Conservation (phyloP, 495 filamentous ascomycete species). For the Aspergillus egyptiacus region DNA sequence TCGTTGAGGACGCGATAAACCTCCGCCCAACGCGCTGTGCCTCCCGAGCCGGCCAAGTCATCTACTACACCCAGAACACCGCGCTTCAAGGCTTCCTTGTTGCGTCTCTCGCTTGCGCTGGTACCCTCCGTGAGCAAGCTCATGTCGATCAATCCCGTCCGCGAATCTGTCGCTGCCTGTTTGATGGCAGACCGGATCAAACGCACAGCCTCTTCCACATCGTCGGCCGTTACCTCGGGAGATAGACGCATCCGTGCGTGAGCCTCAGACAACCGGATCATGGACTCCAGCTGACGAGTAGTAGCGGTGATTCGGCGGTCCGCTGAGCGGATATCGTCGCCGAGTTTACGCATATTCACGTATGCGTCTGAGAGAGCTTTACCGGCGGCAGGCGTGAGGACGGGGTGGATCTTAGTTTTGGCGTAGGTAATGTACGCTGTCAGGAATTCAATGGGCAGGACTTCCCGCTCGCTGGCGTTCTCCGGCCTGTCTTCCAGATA, state of each 20-base stretch:
- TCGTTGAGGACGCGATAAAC: conserved; percentile 69
- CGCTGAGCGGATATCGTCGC: conserved; percentile 85
- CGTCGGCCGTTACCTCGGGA: conserved; percentile 63
- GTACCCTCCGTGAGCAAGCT: conserved; percentile 87
- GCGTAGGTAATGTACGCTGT: conserved; percentile 98
- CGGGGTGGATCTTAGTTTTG: conserved; percentile 76
- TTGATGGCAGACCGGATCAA: conserved; percentile 94
- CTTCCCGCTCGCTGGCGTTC: conserved; percentile 68
- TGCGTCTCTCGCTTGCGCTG: conserved; percentile 71
- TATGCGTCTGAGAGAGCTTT: conserved; percentile 79
- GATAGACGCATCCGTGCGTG: conserved; percentile 96
- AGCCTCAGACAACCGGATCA: conserved; percentile 93
- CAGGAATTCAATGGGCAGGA: conserved; percentile 88
- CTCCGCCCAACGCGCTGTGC: conserved; percentile 69
- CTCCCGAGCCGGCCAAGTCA: conserved; percentile 56
- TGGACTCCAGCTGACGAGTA: conserved; percentile 89
- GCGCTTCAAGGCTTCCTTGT: conserved; percentile 78
- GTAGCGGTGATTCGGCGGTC: conserved; percentile 98
- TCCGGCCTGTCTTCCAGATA: conserved; percentile 92
- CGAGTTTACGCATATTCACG: conserved; percentile 92
- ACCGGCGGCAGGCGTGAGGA: conserved; percentile 68
- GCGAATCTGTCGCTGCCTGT: conserved; percentile 84
- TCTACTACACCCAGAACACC: conserved; percentile 69
- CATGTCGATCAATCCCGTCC: conserved; percentile 96
- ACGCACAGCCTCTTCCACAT: conserved; percentile 87